Base-by-base conservation (phyloP, 2,329 filamentous ascomycete species). In the Trichocomaceae sp. region DNA sequence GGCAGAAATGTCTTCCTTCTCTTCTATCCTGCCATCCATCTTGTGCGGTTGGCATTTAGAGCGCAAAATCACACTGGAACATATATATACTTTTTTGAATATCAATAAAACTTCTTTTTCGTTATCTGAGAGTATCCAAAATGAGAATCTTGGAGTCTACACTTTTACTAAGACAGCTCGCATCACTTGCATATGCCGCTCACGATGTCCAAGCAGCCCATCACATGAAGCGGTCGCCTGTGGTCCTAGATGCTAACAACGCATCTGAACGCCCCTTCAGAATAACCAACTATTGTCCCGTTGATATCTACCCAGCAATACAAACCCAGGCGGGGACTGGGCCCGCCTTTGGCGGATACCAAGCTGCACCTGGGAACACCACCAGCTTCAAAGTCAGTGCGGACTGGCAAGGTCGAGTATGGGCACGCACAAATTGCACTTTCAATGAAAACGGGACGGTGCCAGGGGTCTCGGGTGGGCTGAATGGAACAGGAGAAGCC, bases 381-480 rank as follows among this genome's bases (percentile, higher is more conserved):
- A 80, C 71, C 58, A 79, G 79, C 42, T 74, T 90, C 57, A 83
- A 78, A 52, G 87, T 93, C 22, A 81, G 83, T 10, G 75, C 80
- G 49, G 82, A 89, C 61, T 95, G 88, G 89, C 84, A 88, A 66
- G 89, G 89, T 9, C 82, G 89, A 52, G 77, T 93, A 26, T 93
- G 88, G 89, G 89, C 84, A 12, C 79, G 89, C 52, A 92, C 88
- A 17, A 93, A 93, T 66, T 95, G 89, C 72, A 87, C 81, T 39
- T 89, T 90, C 68, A 83, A 85, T 61, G 76, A 76, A 15, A 79
- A 83, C 47, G 86, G 84, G 1, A 83, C 78, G 50, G 75, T 70
- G n/a, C 72, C 79, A 33, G 45, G 31, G 3, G 19, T 70, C 71
- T 20, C 74, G 72, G 57, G 69, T 72, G 29, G 69, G 67, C 42